Base-by-base conservation (phyloP, 164 flowering plant species). In the Chimonanthus salicifolius region DNA sequence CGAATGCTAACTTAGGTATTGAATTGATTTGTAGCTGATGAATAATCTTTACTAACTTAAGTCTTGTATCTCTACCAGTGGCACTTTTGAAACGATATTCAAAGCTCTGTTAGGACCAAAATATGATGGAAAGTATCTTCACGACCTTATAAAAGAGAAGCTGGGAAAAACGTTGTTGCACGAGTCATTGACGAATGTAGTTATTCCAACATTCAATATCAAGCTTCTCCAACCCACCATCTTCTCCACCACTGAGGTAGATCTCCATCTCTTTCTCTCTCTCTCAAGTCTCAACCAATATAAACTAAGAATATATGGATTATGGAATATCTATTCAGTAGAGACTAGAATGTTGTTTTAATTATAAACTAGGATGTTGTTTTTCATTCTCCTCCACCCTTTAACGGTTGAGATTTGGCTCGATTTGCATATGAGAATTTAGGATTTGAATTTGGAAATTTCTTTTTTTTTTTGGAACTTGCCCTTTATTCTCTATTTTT, bases 121-220 rank as follows among this genome's bases (percentile, higher is more conserved):
- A 64, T 85, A 85, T 54, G 71, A 84, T 49, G 88, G 90, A 9
- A 78, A 82, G 64, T 84, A 85, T 67, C 84, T 84, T 50, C 85
- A 72, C 15, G 7, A n/a, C 0, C 72, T 82, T 3, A 5, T 74
- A 5, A 51, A 10, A 49, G 60, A 70, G 5, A 66, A 67, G 21
- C 65, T 85, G 10, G 78, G 82, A 7, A 70, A 76, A 1, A 76
- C 75, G 47, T 75, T 69, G 75, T 58, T 86, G 75, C 78, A 77
- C 68, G 65, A 86, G 43, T 72, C 85, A 18, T 68, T 87, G 44
- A 85, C 89, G 1, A 78, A 77, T 60, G 81, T 83, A 0, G 88
- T 84, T 47, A 74, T 86, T 62, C 83, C 87, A 7, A 78, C 86
- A 33, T 86, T 84, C 33, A 87, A 86, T 72, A 77, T 80, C 45